Conservation (phyloP, 2,329 filamentous ascomycete genomes). For the Bimuria novae-zelandiae region DNA sequence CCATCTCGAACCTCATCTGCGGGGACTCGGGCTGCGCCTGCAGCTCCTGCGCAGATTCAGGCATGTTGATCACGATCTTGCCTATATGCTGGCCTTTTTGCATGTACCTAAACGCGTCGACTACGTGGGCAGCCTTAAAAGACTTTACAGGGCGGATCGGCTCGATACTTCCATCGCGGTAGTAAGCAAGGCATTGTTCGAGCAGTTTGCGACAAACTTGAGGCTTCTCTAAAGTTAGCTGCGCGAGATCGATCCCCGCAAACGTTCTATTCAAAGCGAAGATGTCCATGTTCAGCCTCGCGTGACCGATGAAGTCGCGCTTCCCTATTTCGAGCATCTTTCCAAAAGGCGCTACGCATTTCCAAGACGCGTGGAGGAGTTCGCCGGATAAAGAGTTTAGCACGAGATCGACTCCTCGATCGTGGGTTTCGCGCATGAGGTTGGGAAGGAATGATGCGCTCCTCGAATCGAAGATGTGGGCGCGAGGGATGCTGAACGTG, state of each 20-base stretch:
- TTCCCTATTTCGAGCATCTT: constrained; percentile 18
- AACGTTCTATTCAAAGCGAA: neutral
- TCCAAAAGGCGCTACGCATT: constrained; percentile 45
- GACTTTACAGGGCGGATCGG: neutral
- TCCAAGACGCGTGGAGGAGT: constrained; percentile 45
- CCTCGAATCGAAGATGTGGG: constrained; percentile 35
- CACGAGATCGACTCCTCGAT: constrained; percentile 35
- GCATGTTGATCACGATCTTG: constrained; percentile 1
- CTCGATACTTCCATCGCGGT: neutral
- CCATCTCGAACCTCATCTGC: neutral
- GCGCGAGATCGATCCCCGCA: neutral
- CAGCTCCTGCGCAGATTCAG: neutral
- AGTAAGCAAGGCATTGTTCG: neutral
- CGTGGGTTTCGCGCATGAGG: constrained; percentile 23
- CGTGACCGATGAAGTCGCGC: constrained; percentile 7
- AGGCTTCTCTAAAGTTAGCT: neutral
- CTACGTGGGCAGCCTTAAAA: neutral
- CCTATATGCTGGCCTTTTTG: constrained; percentile 17
- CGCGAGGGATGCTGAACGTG: constrained; percentile 25
- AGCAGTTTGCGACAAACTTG: neutral
- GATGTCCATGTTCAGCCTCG: neutral
- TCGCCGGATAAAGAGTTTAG: constrained; percentile 35
- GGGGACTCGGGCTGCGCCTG: neutral
- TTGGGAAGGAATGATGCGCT: constrained; percentile 25
- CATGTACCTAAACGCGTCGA: constrained; percentile 14